These are phyloP conservation scores for Zanthoxylum bungeanum DNA, from an alignment of 345 rosid genomes.

Conservation along the genomic window DNA sequence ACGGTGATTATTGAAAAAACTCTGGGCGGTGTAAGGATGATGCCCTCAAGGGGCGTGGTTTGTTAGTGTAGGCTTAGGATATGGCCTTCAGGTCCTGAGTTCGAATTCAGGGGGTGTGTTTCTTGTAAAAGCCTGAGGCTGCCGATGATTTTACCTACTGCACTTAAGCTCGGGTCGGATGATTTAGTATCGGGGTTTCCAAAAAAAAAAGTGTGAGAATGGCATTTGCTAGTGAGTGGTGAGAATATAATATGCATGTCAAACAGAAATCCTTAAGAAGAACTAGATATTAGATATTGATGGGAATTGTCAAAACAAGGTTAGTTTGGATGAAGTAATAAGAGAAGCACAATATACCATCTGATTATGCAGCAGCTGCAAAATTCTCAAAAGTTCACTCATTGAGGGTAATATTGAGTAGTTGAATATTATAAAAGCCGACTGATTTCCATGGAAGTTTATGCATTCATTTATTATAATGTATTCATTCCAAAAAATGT, in stretches of 20 bases:
- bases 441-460: background rate
- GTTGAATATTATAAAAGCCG: background rate
- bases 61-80: too few relatives aligned
- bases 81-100: too few relatives aligned
- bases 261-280: background rate
- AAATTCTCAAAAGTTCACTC: background rate
- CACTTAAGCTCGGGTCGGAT: too few relatives aligned
- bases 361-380: background rate
- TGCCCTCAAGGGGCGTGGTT: too few relatives aligned
- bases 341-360: background rate
- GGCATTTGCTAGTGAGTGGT: background rate
- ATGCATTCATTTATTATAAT: slow-evolving; percentile 1
- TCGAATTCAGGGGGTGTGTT: too few relatives aligned
- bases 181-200: too few relatives aligned
- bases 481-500: background rate
- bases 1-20: background rate
- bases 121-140: too few relatives aligned
- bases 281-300: background rate
- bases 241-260: background rate
- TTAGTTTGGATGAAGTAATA: background rate
- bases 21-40: background rate
- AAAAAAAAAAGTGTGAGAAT: too few relatives aligned
- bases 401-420: background rate
- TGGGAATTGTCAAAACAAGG: background rate
- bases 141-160: too few relatives aligned